Evolutionary conservation across 495 filamentous ascomycete species (phyloP).

Genomic region (Cryomyces antarcticus): DNA sequence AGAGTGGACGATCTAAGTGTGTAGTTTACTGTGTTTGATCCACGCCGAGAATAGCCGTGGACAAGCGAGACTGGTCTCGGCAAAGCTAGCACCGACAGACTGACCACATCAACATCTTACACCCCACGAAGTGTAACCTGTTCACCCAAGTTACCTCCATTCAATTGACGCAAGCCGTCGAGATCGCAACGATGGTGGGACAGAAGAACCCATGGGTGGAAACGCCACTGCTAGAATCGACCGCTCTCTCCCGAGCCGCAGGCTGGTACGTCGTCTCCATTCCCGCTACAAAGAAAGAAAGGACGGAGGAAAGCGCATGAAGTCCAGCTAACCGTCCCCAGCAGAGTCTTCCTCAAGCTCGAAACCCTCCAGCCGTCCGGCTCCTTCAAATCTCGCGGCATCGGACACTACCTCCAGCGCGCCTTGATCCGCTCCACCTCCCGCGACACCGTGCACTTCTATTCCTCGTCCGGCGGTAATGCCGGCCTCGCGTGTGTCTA

Average conservation of each 20-base stretch:
- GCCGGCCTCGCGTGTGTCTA: constrained; percentile 80
- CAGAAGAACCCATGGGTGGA: constrained; percentile 32
- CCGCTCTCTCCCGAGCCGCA: constrained; percentile 44
- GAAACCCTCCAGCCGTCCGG: constrained; percentile 84
- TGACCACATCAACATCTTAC: too few species aligned
- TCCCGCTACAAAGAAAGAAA: not conserved
- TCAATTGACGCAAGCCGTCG: too few species aligned
- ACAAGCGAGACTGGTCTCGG: too few species aligned
- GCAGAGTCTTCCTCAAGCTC: constrained; percentile 66
- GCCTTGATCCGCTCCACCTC: constrained; percentile 14
- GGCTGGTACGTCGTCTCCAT: constrained; percentile 35
- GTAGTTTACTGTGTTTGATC: too few species aligned
- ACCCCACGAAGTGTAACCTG: too few species aligned
- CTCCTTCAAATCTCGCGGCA: constrained; percentile 86
- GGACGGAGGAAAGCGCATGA: constrained; percentile 5
- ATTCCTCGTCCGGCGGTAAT: constrained; percentile 73
- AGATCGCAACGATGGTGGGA: too few species aligned
- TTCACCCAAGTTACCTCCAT: too few species aligned
- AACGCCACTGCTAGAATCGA: constrained; percentile 52
- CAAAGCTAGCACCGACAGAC: too few species aligned
- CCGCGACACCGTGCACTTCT: constrained; percentile 47
- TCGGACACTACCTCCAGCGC: constrained; percentile 43
- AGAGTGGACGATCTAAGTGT: too few species aligned
- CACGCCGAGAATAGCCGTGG: too few species aligned
- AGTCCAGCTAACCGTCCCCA: constrained; percentile 20